Conservation (phyloP, 2,329 filamentous ascomycete genomes). For the Penicillium sp. region DNA sequence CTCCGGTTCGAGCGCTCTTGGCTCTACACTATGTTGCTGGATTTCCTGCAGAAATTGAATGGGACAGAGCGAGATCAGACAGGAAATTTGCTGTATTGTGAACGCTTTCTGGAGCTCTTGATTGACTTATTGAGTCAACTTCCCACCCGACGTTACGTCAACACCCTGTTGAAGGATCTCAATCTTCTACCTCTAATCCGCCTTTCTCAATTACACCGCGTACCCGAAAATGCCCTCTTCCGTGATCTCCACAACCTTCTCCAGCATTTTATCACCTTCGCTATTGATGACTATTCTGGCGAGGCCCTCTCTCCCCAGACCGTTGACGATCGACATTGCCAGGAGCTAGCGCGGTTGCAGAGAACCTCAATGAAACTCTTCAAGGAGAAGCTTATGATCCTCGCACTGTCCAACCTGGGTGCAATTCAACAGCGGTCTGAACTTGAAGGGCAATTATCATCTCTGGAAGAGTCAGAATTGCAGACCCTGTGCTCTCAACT, state of each 20-base stretch:
- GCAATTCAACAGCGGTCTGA: conserved; percentile 77
- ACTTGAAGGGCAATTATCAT: conserved; percentile 66
- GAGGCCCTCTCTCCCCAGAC: conserved; percentile 65
- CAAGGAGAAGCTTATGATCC: conserved; percentile 81
- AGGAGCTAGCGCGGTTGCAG: conserved; percentile 70
- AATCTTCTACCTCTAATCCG: conserved; percentile 72
- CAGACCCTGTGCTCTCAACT: conserved; percentile 62
- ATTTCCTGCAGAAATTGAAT: conserved; percentile 73
- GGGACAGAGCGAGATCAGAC: conserved; percentile 35
- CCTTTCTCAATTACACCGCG: conserved; percentile 70
- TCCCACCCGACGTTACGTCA: conserved; percentile 88
- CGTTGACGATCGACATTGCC: conserved; percentile 74
- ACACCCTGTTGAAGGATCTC: conserved; percentile 77
- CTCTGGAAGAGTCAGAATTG: conserved; percentile 69
- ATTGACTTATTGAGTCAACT: conserved; percentile 88
- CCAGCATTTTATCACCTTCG: conserved; percentile 79
- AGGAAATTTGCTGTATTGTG: conserved; percentile 74
- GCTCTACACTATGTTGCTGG: conserved; percentile 78
- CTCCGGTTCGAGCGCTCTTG: conserved; percentile 88
- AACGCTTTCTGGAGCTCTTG: conserved; percentile 87
- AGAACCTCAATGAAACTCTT: conserved; percentile 72
- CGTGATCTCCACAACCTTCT: conserved; percentile 76
- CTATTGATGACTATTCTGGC: conserved; percentile 86
- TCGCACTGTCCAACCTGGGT: conserved; percentile 87
- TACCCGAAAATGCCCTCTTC: conserved; percentile 68